These are phyloP conservation scores for Saksenaea oblongispora DNA, from an alignment of 371 early-diverging fungal genomes.

Conservation along the genomic window DNA sequence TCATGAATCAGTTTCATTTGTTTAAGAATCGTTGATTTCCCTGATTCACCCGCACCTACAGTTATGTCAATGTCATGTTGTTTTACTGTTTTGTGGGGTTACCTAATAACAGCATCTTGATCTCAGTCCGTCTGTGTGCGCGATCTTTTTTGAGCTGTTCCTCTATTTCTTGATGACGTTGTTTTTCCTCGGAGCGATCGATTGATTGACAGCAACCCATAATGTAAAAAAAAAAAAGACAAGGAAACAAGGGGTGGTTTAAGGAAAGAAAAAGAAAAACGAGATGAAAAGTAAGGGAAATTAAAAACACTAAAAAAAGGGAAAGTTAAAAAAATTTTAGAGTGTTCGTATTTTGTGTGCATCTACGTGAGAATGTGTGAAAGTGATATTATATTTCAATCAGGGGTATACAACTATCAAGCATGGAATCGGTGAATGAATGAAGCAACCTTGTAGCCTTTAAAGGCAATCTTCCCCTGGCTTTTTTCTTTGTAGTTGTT, in stretches of 20 bases:
- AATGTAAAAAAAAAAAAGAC: conserved; percentile 6
- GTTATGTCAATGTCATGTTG: conserved; percentile 54
- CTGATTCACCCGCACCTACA: conserved; percentile 95
- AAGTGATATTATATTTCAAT: background rate
- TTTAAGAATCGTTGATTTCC: conserved; percentile 95
- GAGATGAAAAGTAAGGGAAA: conserved; percentile 3
- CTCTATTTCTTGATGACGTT: conserved; percentile 85
- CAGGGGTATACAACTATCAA: conserved; percentile 5
- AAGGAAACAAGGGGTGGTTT: background rate
- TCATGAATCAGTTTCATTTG: conserved; percentile 97
- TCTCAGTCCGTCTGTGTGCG: conserved; percentile 75
- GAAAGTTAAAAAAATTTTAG: background rate
- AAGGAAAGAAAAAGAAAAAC: conserved; percentile 12
- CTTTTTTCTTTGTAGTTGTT: conserved; percentile 4
- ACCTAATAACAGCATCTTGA: conserved; percentile 94
- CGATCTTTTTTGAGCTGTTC: conserved; percentile 80
- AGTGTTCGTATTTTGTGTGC: background rate
- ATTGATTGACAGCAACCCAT: conserved; percentile 89
- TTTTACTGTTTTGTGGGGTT: background rate
- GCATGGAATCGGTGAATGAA: background rate
- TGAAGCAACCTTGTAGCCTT: background rate
- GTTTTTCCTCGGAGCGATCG: conserved; percentile 79
- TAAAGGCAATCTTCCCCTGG: background rate
- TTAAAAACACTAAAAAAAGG: background rate
- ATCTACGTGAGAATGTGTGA: background rate